A percentile compares a stretch with the other conserved stretches of the same genome.
phyloP scores from a whole-genome alignment of 1,284 basidiomycete species.

The Puccinia sorghi region DNA sequence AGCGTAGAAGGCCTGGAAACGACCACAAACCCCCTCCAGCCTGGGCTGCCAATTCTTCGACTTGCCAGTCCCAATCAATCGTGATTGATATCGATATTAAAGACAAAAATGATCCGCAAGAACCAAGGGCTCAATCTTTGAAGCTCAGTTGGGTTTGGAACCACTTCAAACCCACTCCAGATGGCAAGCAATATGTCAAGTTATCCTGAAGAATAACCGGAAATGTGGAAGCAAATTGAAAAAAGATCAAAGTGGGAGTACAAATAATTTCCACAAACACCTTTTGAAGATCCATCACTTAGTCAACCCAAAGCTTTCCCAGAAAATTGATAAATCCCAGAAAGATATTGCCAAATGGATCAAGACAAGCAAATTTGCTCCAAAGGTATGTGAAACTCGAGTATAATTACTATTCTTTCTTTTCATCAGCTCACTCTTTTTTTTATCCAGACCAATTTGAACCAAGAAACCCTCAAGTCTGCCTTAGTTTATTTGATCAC shows the following conservation, averaged over 20 bases:
- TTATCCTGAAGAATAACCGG: not conserved
- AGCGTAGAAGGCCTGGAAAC: too few species aligned
- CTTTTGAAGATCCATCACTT: not conserved
- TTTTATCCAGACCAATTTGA: not conserved
- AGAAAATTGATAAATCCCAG: not conserved
- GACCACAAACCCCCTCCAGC: too few species aligned
- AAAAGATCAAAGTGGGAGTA: not conserved
- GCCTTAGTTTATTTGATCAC: not conserved
- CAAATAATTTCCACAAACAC: not conserved
- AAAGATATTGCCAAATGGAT: not conserved
- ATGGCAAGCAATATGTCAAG: not conserved
- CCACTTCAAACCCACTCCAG: not conserved
- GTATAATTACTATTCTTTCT: not conserved
- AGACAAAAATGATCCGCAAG: not conserved
- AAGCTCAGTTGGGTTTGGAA: constrained; percentile 4
- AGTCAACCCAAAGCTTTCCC: not conserved
- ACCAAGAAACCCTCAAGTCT: not conserved
- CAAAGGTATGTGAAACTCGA: not conserved
- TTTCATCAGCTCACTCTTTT: too few species aligned
- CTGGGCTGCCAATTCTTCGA: too few species aligned
- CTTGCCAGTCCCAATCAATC: too few species aligned
- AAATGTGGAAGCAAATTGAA: not conserved
- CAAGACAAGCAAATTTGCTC: not conserved
- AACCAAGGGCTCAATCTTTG: not conserved
- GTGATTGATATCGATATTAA: too few species aligned